Base-by-base conservation (phyloP, 2,329 filamentous ascomycete genomes). In the Gnomoniopsis sp. region DNA sequence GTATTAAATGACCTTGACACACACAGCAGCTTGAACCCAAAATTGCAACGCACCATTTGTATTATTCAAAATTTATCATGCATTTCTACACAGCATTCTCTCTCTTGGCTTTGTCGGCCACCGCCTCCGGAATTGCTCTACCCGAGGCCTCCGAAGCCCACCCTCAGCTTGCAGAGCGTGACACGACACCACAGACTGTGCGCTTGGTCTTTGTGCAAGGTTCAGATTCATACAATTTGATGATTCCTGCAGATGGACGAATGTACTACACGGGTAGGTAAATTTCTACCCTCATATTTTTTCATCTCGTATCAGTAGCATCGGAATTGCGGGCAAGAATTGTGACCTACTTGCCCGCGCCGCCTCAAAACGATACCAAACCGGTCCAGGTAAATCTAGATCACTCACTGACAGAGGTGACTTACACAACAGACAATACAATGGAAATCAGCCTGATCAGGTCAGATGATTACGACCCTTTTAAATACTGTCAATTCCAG, bases 261-360 rank as follows among this genome's bases (percentile, higher is more conserved):
- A 47, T 55, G 38, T 21, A 55, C 10, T 58, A 57, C 21, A 61
- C 55, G 6, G 30, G 51, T 61, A 46, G 12, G 59, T 51, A 19
- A 38, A 15, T 8, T 19, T 23, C n/a, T 17, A 14, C 38, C 21
- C 50, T 26, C 41, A 6, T 4, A 43, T 26, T 8, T 6, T 38
- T n/a, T 17, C 7, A 15, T 12, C 6, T 12, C 21, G n/a, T 22
- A n/a, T 30, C 14, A 10, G 22, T 7, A 23, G 17, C 14, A 17
- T 19, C 26, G 2, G 3, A 23, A 21, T 43, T 21, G n/a, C 11
- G 22, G 26, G 17, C 21, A 30, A 22, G 22, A 12, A 22, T 38
- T 8, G 22, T n/a, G n/a, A n/a, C n/a, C n/a, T n/a, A n/a, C n/a
- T n/a, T n/a, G 12, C 38, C 12, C 3, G 38, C 38, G n/a, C 38